Evolutionary conservation across 495 filamentous ascomycete species (phyloP), one percentile per base, ranked within the genome.

Genomic region (Clavariopsis aquatica): DNA sequence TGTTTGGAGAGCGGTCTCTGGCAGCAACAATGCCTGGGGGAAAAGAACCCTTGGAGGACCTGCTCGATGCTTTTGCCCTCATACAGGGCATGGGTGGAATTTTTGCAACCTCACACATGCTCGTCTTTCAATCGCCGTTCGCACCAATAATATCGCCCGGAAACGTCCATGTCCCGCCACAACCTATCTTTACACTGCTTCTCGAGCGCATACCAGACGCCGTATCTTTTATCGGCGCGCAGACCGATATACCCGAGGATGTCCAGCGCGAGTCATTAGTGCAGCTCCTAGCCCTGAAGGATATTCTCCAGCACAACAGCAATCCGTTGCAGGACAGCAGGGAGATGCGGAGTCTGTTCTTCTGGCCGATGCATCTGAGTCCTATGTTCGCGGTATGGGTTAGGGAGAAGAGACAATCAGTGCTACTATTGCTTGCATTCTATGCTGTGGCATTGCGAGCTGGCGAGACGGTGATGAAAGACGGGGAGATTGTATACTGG

Each of bases 31-130:
- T 46, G 24, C 27, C 13, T 20, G 13, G 20, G 15, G 20, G 38
- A 7, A 8, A 28, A 5, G n/a, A 20, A 52, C 28, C 64, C 13
- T 31, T 67, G 10, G 68, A 70, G 17, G 68, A 70, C 9, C 26
- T 70, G 3, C 23, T 67, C 26, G 64, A 67, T 51, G 38, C 63
- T n/a, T 70, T 66, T 29, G 46, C 52, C 1, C 41, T 70, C n/a
- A 17, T 60, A 13, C 58, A 59, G 20, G 68, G 68, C 29, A 67
- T 67, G 43, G 19, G 49, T 56, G 27, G 54, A 8, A 38, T 70
- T 24, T 36, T 70, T 10, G 15, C 45, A 3, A 23, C 58, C 7
- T 15, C n/a, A 1, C 31, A 31, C 8, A 31, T 23, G n/a, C 15
- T 20, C 20, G 45, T 67, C 7, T 13, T 20, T 3, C 2, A 60